phyloP scores from a whole-genome alignment of 148 eudicot species.

The Cornus controversa region DNA sequence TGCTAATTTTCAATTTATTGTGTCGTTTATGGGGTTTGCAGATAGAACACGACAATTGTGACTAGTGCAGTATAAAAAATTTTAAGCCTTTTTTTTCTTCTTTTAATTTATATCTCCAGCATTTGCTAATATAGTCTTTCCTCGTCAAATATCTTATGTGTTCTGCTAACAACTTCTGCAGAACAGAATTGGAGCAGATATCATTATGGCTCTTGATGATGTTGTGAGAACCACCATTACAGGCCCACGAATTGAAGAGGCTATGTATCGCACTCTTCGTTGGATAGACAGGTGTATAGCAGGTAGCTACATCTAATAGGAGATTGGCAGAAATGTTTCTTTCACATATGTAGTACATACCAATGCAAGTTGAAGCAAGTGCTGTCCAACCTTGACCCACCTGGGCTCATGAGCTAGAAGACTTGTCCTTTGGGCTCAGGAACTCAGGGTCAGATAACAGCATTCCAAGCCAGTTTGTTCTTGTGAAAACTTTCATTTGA shows the following conservation, averaged over 20 bases:
- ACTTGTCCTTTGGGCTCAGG: background rate
- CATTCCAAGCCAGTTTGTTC: background rate
- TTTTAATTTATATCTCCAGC: background rate
- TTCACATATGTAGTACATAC: background rate
- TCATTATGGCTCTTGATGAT: slow-evolving; percentile 95
- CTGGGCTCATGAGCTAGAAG: background rate
- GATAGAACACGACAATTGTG: background rate
- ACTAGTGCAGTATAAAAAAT: background rate
- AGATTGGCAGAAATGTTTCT: background rate
- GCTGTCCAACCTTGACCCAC: background rate
- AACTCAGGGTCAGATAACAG: background rate
- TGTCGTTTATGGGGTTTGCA: background rate
- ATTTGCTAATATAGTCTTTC: background rate
- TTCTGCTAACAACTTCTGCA: slow-evolving; percentile 28
- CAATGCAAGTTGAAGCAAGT: background rate
- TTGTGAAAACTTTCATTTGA: background rate
- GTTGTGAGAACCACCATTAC: slow-evolving; percentile 80
- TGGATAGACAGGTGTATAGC: slow-evolving; percentile 94
- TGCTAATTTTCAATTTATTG: background rate
- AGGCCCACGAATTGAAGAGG: slow-evolving; percentile 92
- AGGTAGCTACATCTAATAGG: slow-evolving; percentile 36
- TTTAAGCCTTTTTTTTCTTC: background rate
- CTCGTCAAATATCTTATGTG: background rate
- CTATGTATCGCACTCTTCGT: slow-evolving; percentile 90
- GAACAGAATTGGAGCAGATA: slow-evolving; percentile 95